Base-by-base conservation (phyloP, 148 eudicot species). In the Selenicereus undatus region DNA sequence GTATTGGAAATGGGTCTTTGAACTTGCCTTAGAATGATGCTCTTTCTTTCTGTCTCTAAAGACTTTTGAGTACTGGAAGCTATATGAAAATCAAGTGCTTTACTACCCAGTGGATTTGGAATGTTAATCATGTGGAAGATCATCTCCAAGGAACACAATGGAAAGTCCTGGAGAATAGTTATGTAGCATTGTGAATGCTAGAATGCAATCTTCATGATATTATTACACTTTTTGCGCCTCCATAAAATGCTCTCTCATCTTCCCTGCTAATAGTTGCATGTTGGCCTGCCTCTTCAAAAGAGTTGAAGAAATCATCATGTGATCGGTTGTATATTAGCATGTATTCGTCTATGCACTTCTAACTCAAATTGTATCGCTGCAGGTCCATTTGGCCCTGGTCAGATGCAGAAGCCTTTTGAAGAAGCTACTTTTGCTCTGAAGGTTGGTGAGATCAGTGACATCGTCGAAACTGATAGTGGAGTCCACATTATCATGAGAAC, bases 371-470 rank as follows among this genome's bases (percentile, higher is more conserved):
- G 72, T 71, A 68, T 48, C 39, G 2, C 17, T 87, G 85, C 87
- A 95, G 98, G 98, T 74, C 76, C 93, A 21, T 95, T 95, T 71
- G 92, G 95, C 20, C 89, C 79, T 81, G 94, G 94, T 43, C 93
- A 95, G 86, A 95, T 95, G 98, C 98, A 95, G 89, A 95, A 90
- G 86, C 97, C 98, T 54, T 95, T 95, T 78, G 98, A 95, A 87
- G 92, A 95, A 75, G 97, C 98, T 54, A 84, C 98, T n/a, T 95
- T 80, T 84, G 90, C 90, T 10, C 90, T 95, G 50, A 88, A 93
- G 66, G 92, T 93, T 30, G 98, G 96, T 1, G 98, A 95, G 83
- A 92, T 91, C 36, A 93, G 98, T 56, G 97, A 90, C 77, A 90
- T 95, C 18, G 97, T 95, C 42, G 98, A 95, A 66, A 95, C 98